Percentiles rank a stretch among this genome's conserved stretches.
Conservation (phyloP, 208 protist genomes). For the Acanthamoeba sp. region DNA sequence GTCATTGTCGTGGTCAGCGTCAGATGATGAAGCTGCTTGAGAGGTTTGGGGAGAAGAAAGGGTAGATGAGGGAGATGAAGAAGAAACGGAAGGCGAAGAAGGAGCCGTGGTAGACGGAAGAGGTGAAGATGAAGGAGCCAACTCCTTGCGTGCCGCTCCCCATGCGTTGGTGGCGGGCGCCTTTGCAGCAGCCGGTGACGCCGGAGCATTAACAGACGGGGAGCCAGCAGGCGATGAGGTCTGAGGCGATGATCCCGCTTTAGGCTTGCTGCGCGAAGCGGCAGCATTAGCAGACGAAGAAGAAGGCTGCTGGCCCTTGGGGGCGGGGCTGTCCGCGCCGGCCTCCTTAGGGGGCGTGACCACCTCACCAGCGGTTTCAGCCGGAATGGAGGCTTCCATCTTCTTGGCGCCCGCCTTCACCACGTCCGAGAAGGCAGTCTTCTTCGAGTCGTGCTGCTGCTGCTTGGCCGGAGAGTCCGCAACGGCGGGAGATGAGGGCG, state of each 20-base stretch:
- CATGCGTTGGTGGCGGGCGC: background rate
- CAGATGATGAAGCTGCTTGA: background rate
- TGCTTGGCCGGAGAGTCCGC: conserved; percentile 17
- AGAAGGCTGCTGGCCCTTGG: background rate
- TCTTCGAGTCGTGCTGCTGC: conserved; percentile 1
- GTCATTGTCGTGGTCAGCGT: background rate
- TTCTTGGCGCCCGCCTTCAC: conserved; percentile 4
- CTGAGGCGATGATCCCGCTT: background rate
- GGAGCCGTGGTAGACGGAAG: background rate
- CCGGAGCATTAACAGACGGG: background rate
- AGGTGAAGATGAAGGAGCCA: background rate
- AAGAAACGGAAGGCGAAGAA: background rate
- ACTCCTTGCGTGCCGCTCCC: background rate
- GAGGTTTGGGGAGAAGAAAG: background rate
- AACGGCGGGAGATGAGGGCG: background rate
- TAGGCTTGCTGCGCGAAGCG: background rate
- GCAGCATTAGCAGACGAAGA: background rate
- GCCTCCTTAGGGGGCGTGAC: background rate
- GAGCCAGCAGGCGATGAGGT: background rate
- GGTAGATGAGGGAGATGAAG: background rate
- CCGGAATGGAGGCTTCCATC: background rate
- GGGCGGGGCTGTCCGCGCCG: background rate
- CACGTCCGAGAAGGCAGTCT: background rate
- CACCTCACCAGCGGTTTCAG: background rate
- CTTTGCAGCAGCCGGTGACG: background rate